A percentile compares a stretch with the other conserved stretches of the same genome.
Conservation (phyloP, 306 rosid species). For the Vigna nakashimae region DNA sequence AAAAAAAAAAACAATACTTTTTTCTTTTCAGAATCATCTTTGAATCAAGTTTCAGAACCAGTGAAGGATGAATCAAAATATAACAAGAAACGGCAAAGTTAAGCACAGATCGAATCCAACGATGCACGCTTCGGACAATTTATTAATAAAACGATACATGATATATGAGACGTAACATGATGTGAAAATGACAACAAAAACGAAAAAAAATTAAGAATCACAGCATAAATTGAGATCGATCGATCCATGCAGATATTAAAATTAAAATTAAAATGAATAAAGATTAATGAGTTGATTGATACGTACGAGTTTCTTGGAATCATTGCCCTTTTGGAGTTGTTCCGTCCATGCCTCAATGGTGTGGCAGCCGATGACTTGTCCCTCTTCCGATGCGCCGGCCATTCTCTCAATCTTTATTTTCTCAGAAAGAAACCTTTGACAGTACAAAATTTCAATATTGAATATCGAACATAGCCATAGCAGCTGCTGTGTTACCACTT, state of each 20-base stretch:
- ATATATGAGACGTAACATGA: neutral
- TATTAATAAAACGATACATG: neutral
- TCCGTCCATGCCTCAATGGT: conserved; percentile 70
- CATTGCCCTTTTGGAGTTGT: conserved; percentile 67
- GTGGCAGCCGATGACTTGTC: conserved; percentile 75
- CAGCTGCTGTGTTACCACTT: conserved; percentile 4
- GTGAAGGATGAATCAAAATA: neutral
- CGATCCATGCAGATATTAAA: neutral
- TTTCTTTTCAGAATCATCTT: neutral
- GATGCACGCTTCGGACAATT: neutral
- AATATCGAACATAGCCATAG: neutral
- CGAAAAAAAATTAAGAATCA: neutral
- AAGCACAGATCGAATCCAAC: conserved; percentile 30
- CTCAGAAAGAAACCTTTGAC: neutral
- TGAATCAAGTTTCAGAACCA: neutral
- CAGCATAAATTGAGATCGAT: conserved; percentile 41
- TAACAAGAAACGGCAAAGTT: neutral
- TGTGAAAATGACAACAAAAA: conserved; percentile 31
- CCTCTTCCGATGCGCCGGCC: conserved; percentile 68
- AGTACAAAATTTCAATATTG: neutral
- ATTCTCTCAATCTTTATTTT: conserved; percentile 26
- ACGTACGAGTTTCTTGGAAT: conserved; percentile 65
- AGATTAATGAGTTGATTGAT: neutral
- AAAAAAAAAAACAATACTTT: neutral
- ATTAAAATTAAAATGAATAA: neutral